Percentiles rank a stretch among this genome's conserved stretches.
These are phyloP conservation scores for Geotrichum aggregatum DNA, from an alignment of 1,139 yeast genomes.

Conservation along the genomic window DNA sequence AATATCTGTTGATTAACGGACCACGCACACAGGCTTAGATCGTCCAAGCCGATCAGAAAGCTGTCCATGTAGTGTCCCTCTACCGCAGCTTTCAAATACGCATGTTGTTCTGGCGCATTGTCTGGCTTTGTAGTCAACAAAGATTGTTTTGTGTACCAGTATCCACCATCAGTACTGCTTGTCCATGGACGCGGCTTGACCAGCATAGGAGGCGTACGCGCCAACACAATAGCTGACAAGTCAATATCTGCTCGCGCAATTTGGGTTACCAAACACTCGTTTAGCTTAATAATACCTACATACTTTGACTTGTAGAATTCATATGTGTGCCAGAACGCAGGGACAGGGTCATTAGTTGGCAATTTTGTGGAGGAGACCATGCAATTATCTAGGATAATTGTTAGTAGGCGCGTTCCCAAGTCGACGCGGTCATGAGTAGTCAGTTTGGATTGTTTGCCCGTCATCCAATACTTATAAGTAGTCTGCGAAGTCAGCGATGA, in stretches of 20 bases:
- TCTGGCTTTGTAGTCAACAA: conserved; percentile 55
- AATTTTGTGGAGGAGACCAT: conserved; percentile 43
- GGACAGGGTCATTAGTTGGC: conserved; percentile 52
- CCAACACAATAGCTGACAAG: conserved; percentile 44
- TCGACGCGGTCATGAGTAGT: conserved; percentile 55
- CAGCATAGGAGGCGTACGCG: conserved; percentile 84
- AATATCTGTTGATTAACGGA: conserved; percentile 68
- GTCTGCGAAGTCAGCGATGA: conserved; percentile 35
- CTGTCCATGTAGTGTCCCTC: conserved; percentile 56
- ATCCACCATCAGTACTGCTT: conserved; percentile 70
- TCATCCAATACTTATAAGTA: conserved; percentile 36
- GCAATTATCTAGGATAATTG: conserved; percentile 53
- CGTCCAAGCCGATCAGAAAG: conserved; percentile 72
- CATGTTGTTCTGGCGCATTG: conserved; percentile 76
- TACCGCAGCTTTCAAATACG: conserved; percentile 74
- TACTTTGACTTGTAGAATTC: conserved; percentile 65
- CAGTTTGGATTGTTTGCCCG: conserved; percentile 34
- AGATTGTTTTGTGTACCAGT: conserved; percentile 53
- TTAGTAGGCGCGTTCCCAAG: conserved; percentile 68
- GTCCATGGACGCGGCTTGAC: conserved; percentile 81
- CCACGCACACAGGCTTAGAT: conserved; percentile 84
- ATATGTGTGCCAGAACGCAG: conserved; percentile 81
- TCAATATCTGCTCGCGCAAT: conserved; percentile 48
- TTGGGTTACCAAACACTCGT: conserved; percentile 54
- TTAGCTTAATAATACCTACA: conserved; percentile 71